Evolutionary conservation across 1,139 yeast genomes (phyloP).

Genomic region (Diutina pseudorugosa): DNA sequence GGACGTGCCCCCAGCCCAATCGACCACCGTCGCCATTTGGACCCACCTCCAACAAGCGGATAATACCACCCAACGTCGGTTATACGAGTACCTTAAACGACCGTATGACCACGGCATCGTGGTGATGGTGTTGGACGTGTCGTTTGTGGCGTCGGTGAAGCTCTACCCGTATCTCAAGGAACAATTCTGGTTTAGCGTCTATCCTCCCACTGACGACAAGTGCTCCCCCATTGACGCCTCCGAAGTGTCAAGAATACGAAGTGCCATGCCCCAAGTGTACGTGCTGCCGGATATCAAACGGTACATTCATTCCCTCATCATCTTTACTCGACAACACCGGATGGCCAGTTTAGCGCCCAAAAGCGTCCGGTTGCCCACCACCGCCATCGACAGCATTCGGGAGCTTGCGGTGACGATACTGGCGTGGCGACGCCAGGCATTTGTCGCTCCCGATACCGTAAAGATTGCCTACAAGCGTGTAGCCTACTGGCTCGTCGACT

Average conservation of each 20-base stretch:
- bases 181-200: slow-evolving; percentile 1
- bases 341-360: slow-evolving; percentile 25
- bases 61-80: neutral
- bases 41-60: neutral
- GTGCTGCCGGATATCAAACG: slow-evolving; percentile 25
- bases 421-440: slow-evolving; percentile 7
- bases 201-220: neutral
- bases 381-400: neutral
- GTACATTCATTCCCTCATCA: slow-evolving; percentile 27
- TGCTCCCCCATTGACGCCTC: neutral
- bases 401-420: neutral
- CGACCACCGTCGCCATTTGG: neutral
- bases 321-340: slow-evolving; percentile 28
- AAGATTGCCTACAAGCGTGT: slow-evolving; percentile 30
- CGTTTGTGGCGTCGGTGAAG: neutral
- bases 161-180: neutral
- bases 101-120: neutral
- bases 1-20: neutral
- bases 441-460: slow-evolving; percentile 27
- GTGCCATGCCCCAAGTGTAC: slow-evolving; percentile 11
- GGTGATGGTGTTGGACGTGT: neutral
- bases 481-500: slow-evolving; percentile 36
- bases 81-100: neutral
- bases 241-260: neutral
- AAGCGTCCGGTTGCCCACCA: slow-evolving; percentile 1